phyloP scores from a whole-genome alignment of 2,329 filamentous ascomycete species.

The Tolypocladium tropicale region DNA sequence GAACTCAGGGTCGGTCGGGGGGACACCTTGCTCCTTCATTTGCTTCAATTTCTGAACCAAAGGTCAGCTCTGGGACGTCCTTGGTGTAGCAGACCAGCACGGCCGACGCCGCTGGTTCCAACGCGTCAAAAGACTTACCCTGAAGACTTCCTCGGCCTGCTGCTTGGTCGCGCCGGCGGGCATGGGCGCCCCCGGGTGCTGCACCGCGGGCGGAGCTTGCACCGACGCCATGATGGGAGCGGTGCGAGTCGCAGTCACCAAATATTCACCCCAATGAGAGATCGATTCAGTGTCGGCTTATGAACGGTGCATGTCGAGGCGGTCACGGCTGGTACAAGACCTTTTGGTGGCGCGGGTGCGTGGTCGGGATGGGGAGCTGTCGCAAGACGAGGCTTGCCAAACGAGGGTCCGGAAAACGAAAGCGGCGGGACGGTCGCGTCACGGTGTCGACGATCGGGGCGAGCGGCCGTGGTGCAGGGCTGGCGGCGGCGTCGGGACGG shows the following conservation, averaged over 20 bases:
- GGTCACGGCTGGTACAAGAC: slow-evolving; percentile 5
- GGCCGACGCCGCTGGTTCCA: not conserved
- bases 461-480: slow-evolving; percentile 8
- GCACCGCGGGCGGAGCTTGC: slow-evolving; percentile 59
- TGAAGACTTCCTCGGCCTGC: slow-evolving; percentile 64
- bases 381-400: slow-evolving; percentile 7
- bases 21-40: slow-evolving; percentile 78
- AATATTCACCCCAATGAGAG: slow-evolving; percentile 13
- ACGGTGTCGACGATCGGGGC: slow-evolving; percentile 4
- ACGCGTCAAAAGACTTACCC: slow-evolving; percentile 35
- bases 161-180: slow-evolving; percentile 62
- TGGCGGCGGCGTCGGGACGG: slow-evolving; percentile 9
- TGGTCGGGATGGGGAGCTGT: slow-evolving; percentile 4
- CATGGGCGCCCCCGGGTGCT: slow-evolving; percentile 53
- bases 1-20: slow-evolving; percentile 75
- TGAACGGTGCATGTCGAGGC: slow-evolving; percentile 29
- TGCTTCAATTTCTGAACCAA: slow-evolving; percentile 65
- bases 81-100: not conserved
- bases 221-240: slow-evolving; percentile 64
- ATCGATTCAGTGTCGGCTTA: slow-evolving; percentile 15
- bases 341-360: slow-evolving; percentile 10
- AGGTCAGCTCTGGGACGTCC: not conserved
- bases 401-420: slow-evolving; percentile 1
- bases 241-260: slow-evolving; percentile 10
- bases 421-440: slow-evolving; percentile 14